Conservation (phyloP, 2,329 filamentous ascomycete species). For the Emydomyces testavorans region DNA sequence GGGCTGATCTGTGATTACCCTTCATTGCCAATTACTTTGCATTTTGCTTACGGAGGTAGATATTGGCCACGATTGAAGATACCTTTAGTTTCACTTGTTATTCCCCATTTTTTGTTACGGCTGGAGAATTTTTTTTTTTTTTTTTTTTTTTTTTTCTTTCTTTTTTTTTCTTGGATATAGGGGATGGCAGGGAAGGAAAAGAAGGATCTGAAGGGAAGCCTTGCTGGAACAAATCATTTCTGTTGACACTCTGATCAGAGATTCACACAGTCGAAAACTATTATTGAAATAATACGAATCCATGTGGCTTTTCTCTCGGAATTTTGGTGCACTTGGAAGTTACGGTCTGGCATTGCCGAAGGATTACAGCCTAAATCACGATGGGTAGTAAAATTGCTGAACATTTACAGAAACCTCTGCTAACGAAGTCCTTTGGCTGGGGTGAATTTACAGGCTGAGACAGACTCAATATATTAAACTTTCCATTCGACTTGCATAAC, state of each 20-base stretch:
- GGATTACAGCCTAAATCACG: no score
- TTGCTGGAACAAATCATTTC: neutral
- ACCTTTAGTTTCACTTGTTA: neutral
- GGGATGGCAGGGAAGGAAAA: conserved; percentile 2
- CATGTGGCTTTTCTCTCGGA: neutral
- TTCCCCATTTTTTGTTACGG: neutral
- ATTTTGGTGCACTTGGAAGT: no score
- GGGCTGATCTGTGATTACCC: neutral
- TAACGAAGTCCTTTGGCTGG: no score
- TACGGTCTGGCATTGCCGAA: no score
- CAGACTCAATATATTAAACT: neutral
- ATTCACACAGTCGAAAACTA: neutral
- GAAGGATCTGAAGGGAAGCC: neutral
- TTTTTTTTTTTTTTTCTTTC: no score
- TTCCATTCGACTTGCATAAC: neutral
- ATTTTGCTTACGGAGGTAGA: neutral
- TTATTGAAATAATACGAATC: neutral
- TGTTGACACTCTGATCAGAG: neutral
- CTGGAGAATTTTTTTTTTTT: no score
- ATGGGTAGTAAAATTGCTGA: no score
- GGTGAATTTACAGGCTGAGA: neutral
- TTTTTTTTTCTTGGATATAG: neutral
- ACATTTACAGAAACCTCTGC: no score
- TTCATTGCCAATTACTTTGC: neutral
- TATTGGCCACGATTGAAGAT: neutral